A percentile compares a stretch with the other conserved stretches of the same genome.
These are phyloP conservation scores for Pistacia integerrima DNA, from an alignment of 345 rosid species.

Conservation along the genomic window DNA sequence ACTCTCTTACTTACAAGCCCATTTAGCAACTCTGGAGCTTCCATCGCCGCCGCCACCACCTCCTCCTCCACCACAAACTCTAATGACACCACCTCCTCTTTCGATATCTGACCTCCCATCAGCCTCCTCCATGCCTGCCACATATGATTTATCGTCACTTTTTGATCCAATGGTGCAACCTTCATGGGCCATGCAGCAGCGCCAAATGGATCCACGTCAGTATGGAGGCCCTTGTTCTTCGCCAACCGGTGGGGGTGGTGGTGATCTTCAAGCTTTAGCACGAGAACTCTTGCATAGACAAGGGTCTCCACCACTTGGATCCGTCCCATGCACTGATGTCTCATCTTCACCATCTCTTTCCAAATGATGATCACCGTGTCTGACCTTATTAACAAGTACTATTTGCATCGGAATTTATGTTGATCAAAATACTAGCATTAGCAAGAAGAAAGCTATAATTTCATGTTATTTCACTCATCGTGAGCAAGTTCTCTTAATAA, in stretches of 20 bases:
- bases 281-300: slow-evolving; percentile 73
- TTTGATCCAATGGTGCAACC: slow-evolving; percentile 71
- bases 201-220: slow-evolving; percentile 65
- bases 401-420: slow-evolving; percentile 22
- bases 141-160: slow-evolving; percentile 67
- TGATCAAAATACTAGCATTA: not conserved
- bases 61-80: slow-evolving; percentile 27
- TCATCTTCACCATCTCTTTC: slow-evolving; percentile 57
- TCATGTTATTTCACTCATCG: slow-evolving; percentile 16
- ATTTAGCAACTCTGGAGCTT: slow-evolving; percentile 61
- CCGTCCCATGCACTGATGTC: slow-evolving; percentile 41
- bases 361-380: slow-evolving; percentile 29
- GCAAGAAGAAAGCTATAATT: slow-evolving; percentile 27
- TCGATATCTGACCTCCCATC: slow-evolving; percentile 68
- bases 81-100: slow-evolving; percentile 45
- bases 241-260: slow-evolving; percentile 30
- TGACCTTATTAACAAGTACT: slow-evolving; percentile 22
- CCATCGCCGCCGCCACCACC: slow-evolving; percentile 46
- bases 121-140: slow-evolving; percentile 51
- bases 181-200: slow-evolving; percentile 62
- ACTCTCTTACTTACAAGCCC: slow-evolving; percentile 80
- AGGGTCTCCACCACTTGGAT: slow-evolving; percentile 57
- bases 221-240: slow-evolving; percentile 44
- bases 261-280: slow-evolving; percentile 81
- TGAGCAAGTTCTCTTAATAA: slow-evolving; percentile 25